Evolutionary conservation across 345 rosid genomes (phyloP).

Genomic region (Brassica rapa): DNA sequence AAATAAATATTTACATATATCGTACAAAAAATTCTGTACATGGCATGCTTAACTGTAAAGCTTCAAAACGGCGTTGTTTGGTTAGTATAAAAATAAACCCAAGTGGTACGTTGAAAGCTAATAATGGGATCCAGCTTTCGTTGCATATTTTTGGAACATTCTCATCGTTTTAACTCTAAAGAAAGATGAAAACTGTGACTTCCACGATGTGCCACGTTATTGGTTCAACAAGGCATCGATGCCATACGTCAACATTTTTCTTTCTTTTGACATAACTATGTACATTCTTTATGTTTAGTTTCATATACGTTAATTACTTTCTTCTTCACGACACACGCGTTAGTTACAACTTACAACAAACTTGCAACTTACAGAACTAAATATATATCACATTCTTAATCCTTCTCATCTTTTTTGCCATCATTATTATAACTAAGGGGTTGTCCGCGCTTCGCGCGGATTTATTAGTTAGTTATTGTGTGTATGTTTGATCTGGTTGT

Average conservation of each 20-base stretch:
- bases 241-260: slow-evolving; percentile 42
- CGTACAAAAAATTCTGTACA: background rate
- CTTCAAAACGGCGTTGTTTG: background rate
- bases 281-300: background rate
- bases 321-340: slow-evolving; percentile 2
- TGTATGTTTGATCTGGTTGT: too few species aligned
- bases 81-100: background rate
- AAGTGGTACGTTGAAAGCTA: slow-evolving; percentile 28
- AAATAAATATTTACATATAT: background rate
- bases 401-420: too few species aligned
- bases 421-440: too few species aligned
- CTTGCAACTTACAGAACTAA: background rate
- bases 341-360: background rate
- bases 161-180: slow-evolving; percentile 43
- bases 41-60: background rate
- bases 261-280: slow-evolving; percentile 3
- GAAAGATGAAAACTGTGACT: slow-evolving; percentile 37
- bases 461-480: too few species aligned
- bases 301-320: slow-evolving; percentile 17
- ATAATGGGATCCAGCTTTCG: slow-evolving; percentile 55
- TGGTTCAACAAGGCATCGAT: slow-evolving; percentile 38
- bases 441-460: too few species aligned
- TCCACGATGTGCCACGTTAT: slow-evolving; percentile 50
- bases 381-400: background rate
- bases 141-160: slow-evolving; percentile 44